These are phyloP conservation scores for Hymenoscyphus fraxineus DNA, from an alignment of 2,329 filamentous ascomycete genomes.

Conservation along the genomic window DNA sequence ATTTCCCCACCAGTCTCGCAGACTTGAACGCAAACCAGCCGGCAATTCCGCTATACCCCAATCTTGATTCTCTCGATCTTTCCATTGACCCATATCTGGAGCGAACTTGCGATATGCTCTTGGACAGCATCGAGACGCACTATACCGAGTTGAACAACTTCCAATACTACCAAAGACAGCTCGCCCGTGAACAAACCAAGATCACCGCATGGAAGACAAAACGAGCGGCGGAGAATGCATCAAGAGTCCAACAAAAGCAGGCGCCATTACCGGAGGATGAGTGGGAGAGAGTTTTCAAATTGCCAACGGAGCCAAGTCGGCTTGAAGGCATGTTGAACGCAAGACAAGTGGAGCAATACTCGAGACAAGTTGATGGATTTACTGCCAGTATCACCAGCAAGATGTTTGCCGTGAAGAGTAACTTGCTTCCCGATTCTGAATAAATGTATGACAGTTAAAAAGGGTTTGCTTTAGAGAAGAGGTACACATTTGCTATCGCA, in stretches of 20 bases:
- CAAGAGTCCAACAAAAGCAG: constrained; percentile 82
- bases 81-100: constrained; percentile 96
- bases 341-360: constrained; percentile 96
- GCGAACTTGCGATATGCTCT: constrained; percentile 93
- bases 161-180: constrained; percentile 92
- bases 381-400: constrained; percentile 87
- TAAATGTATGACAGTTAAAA: constrained; percentile 14
- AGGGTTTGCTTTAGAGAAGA: constrained; percentile 5
- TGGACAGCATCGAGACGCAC: constrained; percentile 96
- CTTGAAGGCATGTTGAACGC: constrained; percentile 93
- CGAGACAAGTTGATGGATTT: constrained; percentile 94
- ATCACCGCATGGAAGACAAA: constrained; percentile 96
- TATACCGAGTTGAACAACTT: constrained; percentile 99
- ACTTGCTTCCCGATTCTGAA: constrained; percentile 49
- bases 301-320: constrained; percentile 88
- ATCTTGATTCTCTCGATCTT: constrained; percentile 80
- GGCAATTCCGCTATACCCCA: constrained; percentile 71
- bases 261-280: constrained; percentile 88
- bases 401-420: constrained; percentile 92
- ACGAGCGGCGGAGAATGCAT: constrained; percentile 92
- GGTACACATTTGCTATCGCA: background rate
- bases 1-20: constrained; percentile 73
- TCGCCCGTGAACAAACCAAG: constrained; percentile 92
- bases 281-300: constrained; percentile 97
- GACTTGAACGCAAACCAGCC: constrained; percentile 67